Evolutionary conservation across 352 stramenopile species (phyloP).

Genomic region (Globisporangium cylindrosporum): DNA sequence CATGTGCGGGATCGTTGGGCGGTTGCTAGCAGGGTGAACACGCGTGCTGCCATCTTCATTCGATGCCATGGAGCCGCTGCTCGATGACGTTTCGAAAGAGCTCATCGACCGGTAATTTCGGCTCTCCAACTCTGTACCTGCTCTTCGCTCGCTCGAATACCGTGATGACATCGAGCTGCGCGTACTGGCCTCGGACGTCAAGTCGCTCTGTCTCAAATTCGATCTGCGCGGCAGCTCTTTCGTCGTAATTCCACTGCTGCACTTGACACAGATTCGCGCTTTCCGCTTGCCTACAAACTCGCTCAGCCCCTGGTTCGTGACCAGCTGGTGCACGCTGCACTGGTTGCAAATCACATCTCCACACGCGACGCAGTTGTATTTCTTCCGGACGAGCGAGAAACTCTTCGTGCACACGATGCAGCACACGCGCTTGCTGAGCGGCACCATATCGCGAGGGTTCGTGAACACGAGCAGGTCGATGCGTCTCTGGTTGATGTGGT

Average conservation of each 20-base stretch:
- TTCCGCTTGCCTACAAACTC: conserved; percentile 62
- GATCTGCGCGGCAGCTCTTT: conserved; percentile 52
- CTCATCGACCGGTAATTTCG: conserved; percentile 26
- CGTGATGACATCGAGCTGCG: conserved; percentile 18
- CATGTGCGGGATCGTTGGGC: conserved; percentile 45
- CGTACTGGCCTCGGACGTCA: conserved; percentile 23
- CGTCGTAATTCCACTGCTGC: conserved; percentile 57
- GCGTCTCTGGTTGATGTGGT: conserved; percentile 74
- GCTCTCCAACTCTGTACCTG: conserved; percentile 17
- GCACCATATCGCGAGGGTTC: conserved; percentile 65
- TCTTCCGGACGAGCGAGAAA: conserved; percentile 84
- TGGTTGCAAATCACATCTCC: conserved; percentile 82
- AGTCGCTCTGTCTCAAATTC: conserved; percentile 31
- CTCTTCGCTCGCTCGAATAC: conserved; percentile 9
- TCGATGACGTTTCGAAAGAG: conserved; percentile 22
- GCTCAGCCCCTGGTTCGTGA: conserved; percentile 48
- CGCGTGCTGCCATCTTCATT: conserved; percentile 25
- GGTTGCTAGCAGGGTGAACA: conserved; percentile 30
- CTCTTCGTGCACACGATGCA: conserved; percentile 80
- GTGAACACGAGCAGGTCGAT: conserved; percentile 72
- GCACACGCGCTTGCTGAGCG: conserved; percentile 67
- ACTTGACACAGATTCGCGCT: conserved; percentile 73
- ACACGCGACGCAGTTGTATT: conserved; percentile 80
- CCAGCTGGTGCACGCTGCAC: conserved; percentile 75
- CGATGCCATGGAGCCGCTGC: conserved; percentile 19